Evolutionary conservation across 768 basidiomycete species (phyloP).

Genomic region (Suillus lakei): DNA sequence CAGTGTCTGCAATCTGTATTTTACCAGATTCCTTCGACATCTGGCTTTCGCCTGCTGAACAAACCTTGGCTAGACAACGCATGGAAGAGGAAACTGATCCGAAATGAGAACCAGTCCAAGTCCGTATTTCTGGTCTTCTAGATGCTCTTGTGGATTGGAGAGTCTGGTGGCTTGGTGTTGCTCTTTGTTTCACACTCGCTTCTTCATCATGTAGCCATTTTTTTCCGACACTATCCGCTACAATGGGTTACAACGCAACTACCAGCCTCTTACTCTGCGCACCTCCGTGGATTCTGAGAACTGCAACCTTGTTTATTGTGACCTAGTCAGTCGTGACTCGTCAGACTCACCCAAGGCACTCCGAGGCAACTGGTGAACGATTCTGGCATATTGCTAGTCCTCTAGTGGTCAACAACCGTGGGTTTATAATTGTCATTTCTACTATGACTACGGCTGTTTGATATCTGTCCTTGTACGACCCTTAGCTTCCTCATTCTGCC

Average conservation of each 20-base stretch:
- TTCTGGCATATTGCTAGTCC: slow-evolving; percentile 69
- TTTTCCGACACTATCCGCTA: slow-evolving; percentile 76
- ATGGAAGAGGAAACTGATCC: slow-evolving; percentile 66
- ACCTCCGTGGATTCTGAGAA: slow-evolving; percentile 72
- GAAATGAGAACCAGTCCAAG: slow-evolving; percentile 47
- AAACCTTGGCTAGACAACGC: slow-evolving; percentile 54
- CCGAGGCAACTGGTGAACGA: slow-evolving; percentile 71
- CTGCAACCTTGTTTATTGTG: slow-evolving; percentile 55
- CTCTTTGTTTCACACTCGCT: slow-evolving; percentile 56
- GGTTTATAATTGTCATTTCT: slow-evolving; percentile 66
- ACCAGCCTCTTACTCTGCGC: slow-evolving; percentile 74
- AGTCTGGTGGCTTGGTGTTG: slow-evolving; percentile 78
- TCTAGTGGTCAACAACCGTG: slow-evolving; percentile 61
- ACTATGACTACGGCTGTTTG: slow-evolving; percentile 66
- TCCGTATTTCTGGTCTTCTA: slow-evolving; percentile 46
- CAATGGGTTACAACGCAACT: slow-evolving; percentile 66
- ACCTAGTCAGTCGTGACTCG: slow-evolving; percentile 43
- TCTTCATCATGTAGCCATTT: slow-evolving; percentile 79
- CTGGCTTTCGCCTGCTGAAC: slow-evolving; percentile 63
- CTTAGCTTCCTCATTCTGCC: background rate
- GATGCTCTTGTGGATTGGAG: slow-evolving; percentile 74
- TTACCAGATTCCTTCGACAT: slow-evolving; percentile 73
- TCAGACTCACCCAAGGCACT: slow-evolving; percentile 51
- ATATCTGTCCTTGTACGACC: slow-evolving; percentile 63
- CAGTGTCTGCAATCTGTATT: slow-evolving; percentile 58